Evolutionary conservation across 495 filamentous ascomycete genomes (phyloP), one percentile per base, ranked within the genome.

Genomic region (Hyaloscypha hepaticicola): DNA sequence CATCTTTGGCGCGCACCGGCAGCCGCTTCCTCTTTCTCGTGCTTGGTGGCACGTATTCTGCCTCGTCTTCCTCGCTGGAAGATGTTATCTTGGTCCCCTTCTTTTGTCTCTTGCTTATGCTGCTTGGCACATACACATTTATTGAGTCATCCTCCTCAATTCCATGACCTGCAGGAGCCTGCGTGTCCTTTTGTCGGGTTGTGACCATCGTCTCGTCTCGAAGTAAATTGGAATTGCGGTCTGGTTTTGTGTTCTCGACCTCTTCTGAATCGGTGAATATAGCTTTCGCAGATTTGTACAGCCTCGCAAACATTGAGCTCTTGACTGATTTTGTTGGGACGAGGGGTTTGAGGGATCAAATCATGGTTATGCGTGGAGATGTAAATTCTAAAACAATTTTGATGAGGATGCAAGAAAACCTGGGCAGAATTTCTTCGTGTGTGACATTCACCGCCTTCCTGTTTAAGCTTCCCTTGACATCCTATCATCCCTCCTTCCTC

Each of bases 231-330:
- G 8, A 24, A 16, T 2, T 11, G 14, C 2, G n/a, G 19, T 21
- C 27, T 50, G 22, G 33, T 53, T 25, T 3, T 33, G 51, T 14
- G 38, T 29, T 41, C 49, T 56, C 33, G 25, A 21, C 8, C 12
- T 52, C 9, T 22, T 50, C 29, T 59, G 33, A 19, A 14, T 58
- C 38, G 6, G 61, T 53, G 5, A 69, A 55, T 5, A 63, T 27
- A 45, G 51, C 7, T 63, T 41, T 62, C 21, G 58, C 64, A 27
- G 68, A 61, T 26, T 58, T 61, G 52, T 65, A 64, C 3, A 70
- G 8, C 60, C 49, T 64, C 0, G 68, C 65, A 3, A 70, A 53
- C 68, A 70, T 70, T 41, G 60, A 63, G 21, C 50, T 21, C 7
- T 21, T 51, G 52, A 33, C 6, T 45, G 38, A 1, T 3, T 45